Evolutionary conservation across 805 yeast species (phyloP).

Genomic region (Lachancea kluyveri): DNA sequence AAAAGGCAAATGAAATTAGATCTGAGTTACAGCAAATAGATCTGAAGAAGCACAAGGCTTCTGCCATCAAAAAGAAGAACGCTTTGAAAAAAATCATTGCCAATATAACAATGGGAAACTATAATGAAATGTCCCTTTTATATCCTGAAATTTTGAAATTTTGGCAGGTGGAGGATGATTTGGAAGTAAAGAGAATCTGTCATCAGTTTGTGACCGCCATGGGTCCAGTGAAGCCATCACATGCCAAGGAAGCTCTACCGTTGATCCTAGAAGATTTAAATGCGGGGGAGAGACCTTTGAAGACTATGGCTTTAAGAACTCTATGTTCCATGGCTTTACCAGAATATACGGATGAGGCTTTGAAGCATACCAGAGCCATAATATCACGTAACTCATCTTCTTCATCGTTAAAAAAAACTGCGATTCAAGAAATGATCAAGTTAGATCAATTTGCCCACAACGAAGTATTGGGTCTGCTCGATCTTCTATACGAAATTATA

Average conservation of each 20-base stretch:
- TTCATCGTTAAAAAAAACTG: slow-evolving; percentile 51
- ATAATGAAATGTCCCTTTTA: slow-evolving; percentile 58
- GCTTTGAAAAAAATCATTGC: slow-evolving; percentile 71
- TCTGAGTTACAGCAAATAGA: slow-evolving; percentile 24
- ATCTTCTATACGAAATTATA: slow-evolving; percentile 20
- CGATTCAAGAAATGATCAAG: slow-evolving; percentile 64
- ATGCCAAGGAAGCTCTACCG: slow-evolving; percentile 50
- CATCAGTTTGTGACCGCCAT: slow-evolving; percentile 59
- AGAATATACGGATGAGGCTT: slow-evolving; percentile 43
- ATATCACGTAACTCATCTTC: slow-evolving; percentile 39
- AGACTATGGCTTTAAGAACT: slow-evolving; percentile 60
- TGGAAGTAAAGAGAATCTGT: slow-evolving; percentile 67
- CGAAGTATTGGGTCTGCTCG: slow-evolving; percentile 43
- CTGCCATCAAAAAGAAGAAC: slow-evolving; percentile 34
- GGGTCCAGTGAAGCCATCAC: slow-evolving; percentile 51
- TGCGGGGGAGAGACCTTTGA: slow-evolving; percentile 41
- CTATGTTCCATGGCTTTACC: slow-evolving; percentile 51
- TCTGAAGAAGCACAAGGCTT: slow-evolving; percentile 35
- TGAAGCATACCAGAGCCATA: slow-evolving; percentile 25
- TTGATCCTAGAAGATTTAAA: slow-evolving; percentile 47
- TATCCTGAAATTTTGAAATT: slow-evolving; percentile 56
- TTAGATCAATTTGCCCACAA: slow-evolving; percentile 50
- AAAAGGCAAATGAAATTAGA: slow-evolving; percentile 30
- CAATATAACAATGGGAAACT: slow-evolving; percentile 74
- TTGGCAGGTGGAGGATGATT: slow-evolving; percentile 51